Evolutionary conservation across 2,329 filamentous ascomycete species (phyloP).

Genomic region (Aspergillus vadensis): DNA sequence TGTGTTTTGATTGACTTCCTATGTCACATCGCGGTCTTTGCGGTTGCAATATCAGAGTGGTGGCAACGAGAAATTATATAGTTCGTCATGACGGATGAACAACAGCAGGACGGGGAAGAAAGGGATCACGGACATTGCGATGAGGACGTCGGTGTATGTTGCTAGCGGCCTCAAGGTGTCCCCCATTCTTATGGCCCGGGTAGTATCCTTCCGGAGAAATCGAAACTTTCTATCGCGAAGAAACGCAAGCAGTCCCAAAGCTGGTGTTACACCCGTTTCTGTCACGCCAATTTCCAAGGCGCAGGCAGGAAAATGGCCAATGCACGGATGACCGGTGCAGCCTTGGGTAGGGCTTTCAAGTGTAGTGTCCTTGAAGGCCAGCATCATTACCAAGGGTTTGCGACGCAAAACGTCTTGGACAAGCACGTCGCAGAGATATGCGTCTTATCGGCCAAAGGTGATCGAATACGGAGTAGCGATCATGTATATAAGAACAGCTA

Average conservation of each 20-base stretch:
- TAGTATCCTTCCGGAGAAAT: constrained; percentile 57
- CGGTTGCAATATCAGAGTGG: too few species aligned
- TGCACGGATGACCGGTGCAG: constrained; percentile 38
- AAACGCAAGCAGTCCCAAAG: constrained; percentile 56
- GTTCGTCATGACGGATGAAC: too few species aligned
- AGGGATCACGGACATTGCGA: too few species aligned
- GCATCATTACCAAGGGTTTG: constrained; percentile 56
- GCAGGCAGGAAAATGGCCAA: constrained; percentile 34
- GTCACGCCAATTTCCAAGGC: constrained; percentile 33
- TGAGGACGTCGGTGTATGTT: too few species aligned
- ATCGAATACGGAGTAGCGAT: too few species aligned
- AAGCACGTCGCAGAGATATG: constrained; percentile 52
- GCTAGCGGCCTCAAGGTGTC: constrained; percentile 42
- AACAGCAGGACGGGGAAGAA: too few species aligned
- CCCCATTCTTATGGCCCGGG: constrained; percentile 57
- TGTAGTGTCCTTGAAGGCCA: constrained; percentile 58
- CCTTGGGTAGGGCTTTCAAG: constrained; percentile 52
- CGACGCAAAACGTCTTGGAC: constrained; percentile 56
- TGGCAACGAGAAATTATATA: too few species aligned
- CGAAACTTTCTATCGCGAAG: constrained; percentile 61
- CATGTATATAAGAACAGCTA: too few species aligned
- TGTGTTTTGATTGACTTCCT: constrained; percentile 62
- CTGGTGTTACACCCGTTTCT: constrained; percentile 32
- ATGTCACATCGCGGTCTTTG: constrained; percentile 50
- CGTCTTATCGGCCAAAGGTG: too few species aligned